Base-by-base conservation (phyloP, 1,139 yeast species). In the Kurtzmaniella quercitrusa region DNA sequence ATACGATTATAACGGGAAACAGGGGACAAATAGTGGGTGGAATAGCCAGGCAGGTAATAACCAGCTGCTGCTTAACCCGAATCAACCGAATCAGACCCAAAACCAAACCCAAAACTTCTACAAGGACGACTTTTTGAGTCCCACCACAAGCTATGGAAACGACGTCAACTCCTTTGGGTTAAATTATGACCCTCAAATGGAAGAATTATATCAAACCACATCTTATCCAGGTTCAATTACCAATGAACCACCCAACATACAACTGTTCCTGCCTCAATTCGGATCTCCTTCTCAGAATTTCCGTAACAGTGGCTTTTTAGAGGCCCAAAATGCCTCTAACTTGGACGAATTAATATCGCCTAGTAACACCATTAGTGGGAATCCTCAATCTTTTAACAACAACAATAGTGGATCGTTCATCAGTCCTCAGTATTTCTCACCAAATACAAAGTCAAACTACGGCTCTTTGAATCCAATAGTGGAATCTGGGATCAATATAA, bases 391-490 rank as follows among this genome's bases (percentile, higher is more conserved):
- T 23, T 25, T 19, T 16, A 39, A 18, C 15, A 50, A 44, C 41
- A 55, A 55, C 42, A 52, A 48, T 31, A 48, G 53, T 41, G 48
- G 50, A 37, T 46, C 59, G 39, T 69, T 65, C 42, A 52, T 69
- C 40, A 68, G 64, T 42, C 65, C 75, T 6, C 74, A 69, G 47
- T 71, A 70, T 52, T 72, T 72, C 46, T 69, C 75, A 1, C 77
- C 77, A 2, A 64, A 71, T 5, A 59, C 55, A 15, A 61, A 55
- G 41, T 51, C 51, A 41, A 58, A 62, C 45, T 66, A 57, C 43
- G 59, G 59, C 45, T 53, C 61, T 14, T 57, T 68, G 40, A 60
- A 65, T 41, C 55, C 70, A 2, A 67, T 68, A 37, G 68, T 70
- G 2, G 73, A 68, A 47, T 31, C 36, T n/a, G 36, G 36, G 14